Base-by-base conservation (phyloP, 2,329 filamentous ascomycete species). In the Thyridium curvatum region DNA sequence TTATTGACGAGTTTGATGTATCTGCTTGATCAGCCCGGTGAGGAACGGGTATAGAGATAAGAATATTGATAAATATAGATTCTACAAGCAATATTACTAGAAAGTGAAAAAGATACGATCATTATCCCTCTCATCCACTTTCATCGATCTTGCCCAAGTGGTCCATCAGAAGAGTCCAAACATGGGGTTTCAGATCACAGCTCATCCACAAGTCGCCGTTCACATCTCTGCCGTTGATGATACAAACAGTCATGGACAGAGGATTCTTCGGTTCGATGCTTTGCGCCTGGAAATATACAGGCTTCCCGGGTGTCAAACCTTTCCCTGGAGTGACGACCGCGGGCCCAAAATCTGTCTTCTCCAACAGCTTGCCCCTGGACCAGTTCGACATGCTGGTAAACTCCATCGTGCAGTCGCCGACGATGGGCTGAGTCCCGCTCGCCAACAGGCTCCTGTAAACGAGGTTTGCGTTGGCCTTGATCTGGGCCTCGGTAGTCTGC, bases 1-100 rank as follows among this genome's bases (percentile, higher is more conserved):
- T 77, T 0, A 73, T 77, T 52, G 69, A 75, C 32, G 72, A 76
- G 54, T 76, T 49, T 28, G 35, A 54, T 26, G 21, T 26, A 26
- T 26, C 21, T n/a, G n/a, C n/a, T n/a, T n/a, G n/a, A n/a, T n/a
- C n/a, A n/a, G n/a, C n/a, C n/a, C n/a, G n/a, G n/a, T n/a, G n/a
- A n/a, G n/a, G n/a, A n/a, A n/a, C n/a, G n/a, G n/a, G n/a, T n/a
- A n/a, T n/a, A n/a, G n/a, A n/a, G n/a, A n/a, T n/a, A n/a, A n/a
- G n/a, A n/a, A n/a, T 26, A 26, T 26, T 6, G 21, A 26, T 26
- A 26, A 10, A 26, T 26, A 26, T 6, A 26, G 10, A 26, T 26
- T 26, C 10, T 26, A n/a, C n/a, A n/a, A n/a, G n/a, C n/a, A n/a
- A n/a, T n/a, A n/a, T n/a, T n/a, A n/a, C n/a, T n/a, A n/a, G n/a